Percentiles rank a stretch among this genome's conserved stretches.
These are phyloP conservation scores for Adansonia grandidieri DNA, from an alignment of 441 rosid genomes.

Conservation along the genomic window DNA sequence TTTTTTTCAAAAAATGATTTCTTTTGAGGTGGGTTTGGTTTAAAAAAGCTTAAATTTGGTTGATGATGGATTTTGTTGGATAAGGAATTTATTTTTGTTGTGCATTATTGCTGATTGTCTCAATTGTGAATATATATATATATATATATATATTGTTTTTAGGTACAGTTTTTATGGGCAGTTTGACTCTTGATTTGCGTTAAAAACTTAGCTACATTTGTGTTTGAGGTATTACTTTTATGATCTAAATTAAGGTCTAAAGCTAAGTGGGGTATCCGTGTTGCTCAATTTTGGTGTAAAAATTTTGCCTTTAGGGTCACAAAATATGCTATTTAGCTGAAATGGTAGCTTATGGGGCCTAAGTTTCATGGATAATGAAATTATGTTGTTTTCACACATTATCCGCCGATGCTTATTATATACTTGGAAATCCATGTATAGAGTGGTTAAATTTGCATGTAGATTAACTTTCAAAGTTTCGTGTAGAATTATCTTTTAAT, in stretches of 20 bases:
- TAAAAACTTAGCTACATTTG: slow-evolving; percentile 6
- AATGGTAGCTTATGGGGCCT: not conserved
- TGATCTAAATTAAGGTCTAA: slow-evolving; percentile 3
- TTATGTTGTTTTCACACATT: not conserved
- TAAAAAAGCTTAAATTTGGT: slow-evolving; percentile 20
- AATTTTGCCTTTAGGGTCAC: not conserved
- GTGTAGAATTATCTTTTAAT: not conserved
- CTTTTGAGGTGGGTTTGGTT: slow-evolving; percentile 11
- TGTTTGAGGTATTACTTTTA: not conserved
- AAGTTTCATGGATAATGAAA: slow-evolving; percentile 3
- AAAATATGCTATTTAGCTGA: not conserved
- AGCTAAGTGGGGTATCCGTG: too few relatives aligned
- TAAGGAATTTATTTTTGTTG: not conserved
- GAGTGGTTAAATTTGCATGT: not conserved
- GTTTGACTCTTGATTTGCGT: slow-evolving; percentile 4
- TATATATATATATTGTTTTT: too few relatives aligned
- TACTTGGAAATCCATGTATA: not conserved
- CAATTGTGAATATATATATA: too few relatives aligned
- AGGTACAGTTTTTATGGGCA: not conserved
- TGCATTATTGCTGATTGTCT: not conserved
- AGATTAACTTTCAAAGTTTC: not conserved
- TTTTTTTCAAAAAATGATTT: not conserved
- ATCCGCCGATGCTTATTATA: not conserved
- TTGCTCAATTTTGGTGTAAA: slow-evolving; percentile 11
- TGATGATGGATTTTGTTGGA: slow-evolving; percentile 16